phyloP scores from a whole-genome alignment of 148 eudicot species.

The Rhododendron molle region DNA sequence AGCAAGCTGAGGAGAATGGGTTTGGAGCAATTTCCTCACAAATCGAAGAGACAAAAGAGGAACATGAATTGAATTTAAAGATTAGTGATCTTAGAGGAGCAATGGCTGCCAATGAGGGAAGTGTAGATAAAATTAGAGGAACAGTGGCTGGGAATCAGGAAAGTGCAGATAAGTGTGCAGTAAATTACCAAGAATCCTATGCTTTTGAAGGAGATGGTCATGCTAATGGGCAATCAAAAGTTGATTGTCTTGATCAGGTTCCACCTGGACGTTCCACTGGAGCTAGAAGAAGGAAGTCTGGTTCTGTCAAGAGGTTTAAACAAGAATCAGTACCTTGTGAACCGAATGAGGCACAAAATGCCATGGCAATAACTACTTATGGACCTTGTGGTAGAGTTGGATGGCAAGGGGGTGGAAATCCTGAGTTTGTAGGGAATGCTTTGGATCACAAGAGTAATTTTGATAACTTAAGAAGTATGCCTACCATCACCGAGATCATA shows the following conservation, averaged over 20 bases:
- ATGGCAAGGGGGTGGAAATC: constrained; percentile 18
- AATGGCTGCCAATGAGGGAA: constrained; percentile 14
- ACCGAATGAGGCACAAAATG: constrained; percentile 29
- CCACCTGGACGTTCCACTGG: constrained; percentile 54
- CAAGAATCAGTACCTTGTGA: constrained; percentile 32
- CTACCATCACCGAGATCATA: constrained; percentile 52
- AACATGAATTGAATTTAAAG: constrained; percentile 30
- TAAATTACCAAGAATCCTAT: constrained; percentile 27
- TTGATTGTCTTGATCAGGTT: constrained; percentile 36
- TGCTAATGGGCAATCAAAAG: constrained; percentile 38
- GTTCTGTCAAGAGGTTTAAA: constrained; percentile 76
- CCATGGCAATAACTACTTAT: constrained; percentile 9
- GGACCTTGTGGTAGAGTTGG: constrained; percentile 32
- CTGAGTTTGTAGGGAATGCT: constrained; percentile 24
- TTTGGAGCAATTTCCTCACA: constrained; percentile 21
- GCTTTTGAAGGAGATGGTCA: constrained; percentile 32
- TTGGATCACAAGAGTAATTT: constrained; percentile 36
- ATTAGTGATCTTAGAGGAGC: constrained; percentile 27
- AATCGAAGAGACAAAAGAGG: constrained; percentile 32
- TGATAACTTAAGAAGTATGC: constrained; percentile 34
- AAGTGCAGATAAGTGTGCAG: constrained; percentile 19
- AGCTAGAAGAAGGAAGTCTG: constrained; percentile 81
- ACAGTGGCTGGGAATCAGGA: constrained; percentile 4
- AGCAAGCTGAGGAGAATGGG: constrained; percentile 33
- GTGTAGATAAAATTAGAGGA: constrained; percentile 23